These are phyloP conservation scores for Diplodia corticola DNA, from an alignment of 2,329 filamentous ascomycete genomes.

Conservation along the genomic window DNA sequence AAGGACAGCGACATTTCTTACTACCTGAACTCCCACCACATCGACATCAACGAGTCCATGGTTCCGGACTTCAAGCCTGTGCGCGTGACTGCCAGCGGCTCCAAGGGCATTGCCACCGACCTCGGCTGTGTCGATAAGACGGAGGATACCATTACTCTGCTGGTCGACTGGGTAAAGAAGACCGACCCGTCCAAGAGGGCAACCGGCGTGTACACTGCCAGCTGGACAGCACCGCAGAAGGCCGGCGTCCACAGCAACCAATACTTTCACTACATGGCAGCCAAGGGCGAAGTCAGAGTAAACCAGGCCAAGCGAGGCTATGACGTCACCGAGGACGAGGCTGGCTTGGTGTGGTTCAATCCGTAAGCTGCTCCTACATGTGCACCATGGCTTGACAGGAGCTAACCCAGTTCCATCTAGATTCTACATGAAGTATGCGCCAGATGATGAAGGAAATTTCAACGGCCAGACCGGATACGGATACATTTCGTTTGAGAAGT, in stretches of 20 bases:
- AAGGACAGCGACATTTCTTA: constrained; percentile 92
- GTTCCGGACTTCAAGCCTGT: constrained; percentile 77
- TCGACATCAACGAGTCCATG: constrained; percentile 93
- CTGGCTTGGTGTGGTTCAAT: constrained; percentile 79
- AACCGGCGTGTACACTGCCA: constrained; percentile 88
- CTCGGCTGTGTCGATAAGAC: constrained; percentile 79
- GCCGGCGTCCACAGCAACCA: constrained; percentile 96
- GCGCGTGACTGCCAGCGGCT: constrained; percentile 74
- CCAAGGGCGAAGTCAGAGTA: constrained; percentile 79
- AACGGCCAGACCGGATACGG: constrained; percentile 88
- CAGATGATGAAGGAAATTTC: constrained; percentile 94
- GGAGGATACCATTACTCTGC: constrained; percentile 88
- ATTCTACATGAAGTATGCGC: constrained; percentile 93
- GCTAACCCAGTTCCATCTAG: constrained; percentile 32
- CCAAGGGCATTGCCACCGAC: constrained; percentile 73
- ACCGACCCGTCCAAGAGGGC: constrained; percentile 68
- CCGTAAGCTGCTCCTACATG: constrained; percentile 53
- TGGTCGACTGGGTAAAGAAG: constrained; percentile 84
- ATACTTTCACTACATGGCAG: constrained; percentile 92
- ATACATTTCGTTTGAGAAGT: constrained; percentile 94
- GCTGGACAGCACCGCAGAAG: constrained; percentile 89
- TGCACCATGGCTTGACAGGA: background rate
- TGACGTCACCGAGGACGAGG: constrained; percentile 83
- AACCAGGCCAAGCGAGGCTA: constrained; percentile 95
- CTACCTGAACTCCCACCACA: constrained; percentile 93